phyloP scores from a whole-genome alignment of 805 yeast species.

The Suhomyces kilbournensis region DNA sequence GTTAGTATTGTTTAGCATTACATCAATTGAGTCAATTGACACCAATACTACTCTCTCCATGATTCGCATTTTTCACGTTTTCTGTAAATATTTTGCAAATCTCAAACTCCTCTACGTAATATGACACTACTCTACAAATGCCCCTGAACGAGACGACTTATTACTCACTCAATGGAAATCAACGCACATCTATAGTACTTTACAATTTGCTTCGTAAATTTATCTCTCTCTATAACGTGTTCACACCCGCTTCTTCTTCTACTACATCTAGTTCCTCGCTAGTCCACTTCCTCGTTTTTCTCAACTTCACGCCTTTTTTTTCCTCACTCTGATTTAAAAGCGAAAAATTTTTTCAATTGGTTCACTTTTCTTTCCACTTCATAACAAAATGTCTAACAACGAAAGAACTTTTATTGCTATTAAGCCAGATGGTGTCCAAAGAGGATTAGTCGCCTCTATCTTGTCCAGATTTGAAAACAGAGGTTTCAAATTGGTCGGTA shows the following conservation, averaged over 20 bases:
- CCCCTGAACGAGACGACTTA: background rate
- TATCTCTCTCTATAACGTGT: background rate
- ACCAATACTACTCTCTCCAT: background rate
- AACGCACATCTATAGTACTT: background rate
- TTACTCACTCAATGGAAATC: background rate
- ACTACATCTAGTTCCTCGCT: background rate
- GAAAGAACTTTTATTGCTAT: conserved; percentile 92
- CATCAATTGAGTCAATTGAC: background rate
- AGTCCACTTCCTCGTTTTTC: background rate
- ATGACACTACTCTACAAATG: background rate
- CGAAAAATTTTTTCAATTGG: conserved; percentile 3
- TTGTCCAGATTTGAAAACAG: conserved; percentile 92
- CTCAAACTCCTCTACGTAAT: background rate
- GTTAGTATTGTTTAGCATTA: background rate
- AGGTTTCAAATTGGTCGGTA: conserved; percentile 96
- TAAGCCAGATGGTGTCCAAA: conserved; percentile 99
- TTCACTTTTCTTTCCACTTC: background rate
- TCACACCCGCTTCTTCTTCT: background rate
- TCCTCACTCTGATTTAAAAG: background rate
- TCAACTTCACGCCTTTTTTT: background rate
- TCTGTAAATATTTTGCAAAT: background rate
- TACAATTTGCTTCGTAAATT: background rate
- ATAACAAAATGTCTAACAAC: conserved; percentile 44
- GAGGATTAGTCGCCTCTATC: conserved; percentile 91
- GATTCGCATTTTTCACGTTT: background rate